Conservation (phyloP, 2,329 filamentous ascomycete species). For the Rutstroemia sp. region DNA sequence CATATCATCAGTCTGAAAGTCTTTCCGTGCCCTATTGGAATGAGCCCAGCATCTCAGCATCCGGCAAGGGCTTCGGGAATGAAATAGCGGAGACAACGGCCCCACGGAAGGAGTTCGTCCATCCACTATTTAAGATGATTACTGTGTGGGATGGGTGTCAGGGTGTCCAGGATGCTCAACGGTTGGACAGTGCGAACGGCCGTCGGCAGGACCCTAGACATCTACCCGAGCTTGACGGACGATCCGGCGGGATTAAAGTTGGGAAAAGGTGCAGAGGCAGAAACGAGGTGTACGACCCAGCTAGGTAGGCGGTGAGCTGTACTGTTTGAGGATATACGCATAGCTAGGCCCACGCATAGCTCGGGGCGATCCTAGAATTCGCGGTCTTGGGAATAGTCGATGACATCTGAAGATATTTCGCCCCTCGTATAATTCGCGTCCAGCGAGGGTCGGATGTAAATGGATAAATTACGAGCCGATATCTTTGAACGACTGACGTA, state of each 20-base stretch:
- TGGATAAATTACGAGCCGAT: background rate
- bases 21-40: background rate
- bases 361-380: background rate
- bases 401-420: too few species aligned
- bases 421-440: too few species aligned
- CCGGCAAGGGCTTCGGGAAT: background rate
- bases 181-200: constrained; percentile 7
- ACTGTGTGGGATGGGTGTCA: background rate
- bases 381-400: too few species aligned
- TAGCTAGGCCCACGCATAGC: too few species aligned
- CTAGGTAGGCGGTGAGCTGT: too few species aligned
- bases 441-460: too few species aligned
- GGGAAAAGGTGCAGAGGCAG: background rate
- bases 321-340: too few species aligned
- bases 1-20: too few species aligned
- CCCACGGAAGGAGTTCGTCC: background rate
- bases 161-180: constrained; percentile 4
- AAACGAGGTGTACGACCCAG: background rate
- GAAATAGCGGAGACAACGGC: background rate
- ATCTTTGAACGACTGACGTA: background rate
- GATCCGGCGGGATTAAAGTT: constrained; percentile 6
- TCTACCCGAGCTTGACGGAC: constrained; percentile 5
- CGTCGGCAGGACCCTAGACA: constrained; percentile 6
- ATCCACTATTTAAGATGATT: background rate
- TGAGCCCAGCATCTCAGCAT: too few species aligned